These are phyloP conservation scores for Cicer pinnatifidum DNA, from an alignment of 306 rosid species.

Conservation along the genomic window DNA sequence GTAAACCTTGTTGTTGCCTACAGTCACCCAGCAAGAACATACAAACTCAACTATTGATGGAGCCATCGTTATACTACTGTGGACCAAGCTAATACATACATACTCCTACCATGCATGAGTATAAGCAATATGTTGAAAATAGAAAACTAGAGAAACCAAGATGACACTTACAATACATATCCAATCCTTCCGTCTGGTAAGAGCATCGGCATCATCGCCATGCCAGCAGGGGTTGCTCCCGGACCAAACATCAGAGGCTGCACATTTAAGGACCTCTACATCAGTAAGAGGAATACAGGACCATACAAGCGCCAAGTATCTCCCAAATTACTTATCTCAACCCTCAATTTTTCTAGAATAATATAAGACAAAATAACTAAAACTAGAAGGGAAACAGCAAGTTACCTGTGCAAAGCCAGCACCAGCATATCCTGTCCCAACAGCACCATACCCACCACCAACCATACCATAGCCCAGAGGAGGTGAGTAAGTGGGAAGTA, in stretches of 20 bases:
- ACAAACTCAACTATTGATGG: constrained; percentile 30
- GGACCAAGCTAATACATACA: constrained; percentile 22
- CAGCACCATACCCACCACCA: constrained; percentile 59
- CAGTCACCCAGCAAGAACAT: constrained; percentile 23
- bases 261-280: constrained; percentile 47
- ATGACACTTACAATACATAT: constrained; percentile 67
- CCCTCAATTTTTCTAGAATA: not conserved
- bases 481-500: constrained; percentile 63
- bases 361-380: not conserved
- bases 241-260: constrained; percentile 73
- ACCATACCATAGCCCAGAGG: constrained; percentile 61
- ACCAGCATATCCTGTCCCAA: constrained; percentile 65
- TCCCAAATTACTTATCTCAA: no score
- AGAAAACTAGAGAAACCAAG: constrained; percentile 29
- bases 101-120: not conserved
- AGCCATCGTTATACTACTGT: not conserved
- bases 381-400: constrained; percentile 23
- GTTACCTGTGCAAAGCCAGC: constrained; percentile 73
- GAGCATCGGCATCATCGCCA: constrained; percentile 78
- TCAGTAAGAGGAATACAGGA: constrained; percentile 40
- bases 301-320: constrained; percentile 10
- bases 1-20: constrained; percentile 67
- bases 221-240: constrained; percentile 66
- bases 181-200: constrained; percentile 74
- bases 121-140: constrained; percentile 4